Evolutionary conservation across 768 basidiomycete species (phyloP), one percentile per base, ranked within the genome.

Genomic region (Leucosporidium creatinivorum): DNA sequence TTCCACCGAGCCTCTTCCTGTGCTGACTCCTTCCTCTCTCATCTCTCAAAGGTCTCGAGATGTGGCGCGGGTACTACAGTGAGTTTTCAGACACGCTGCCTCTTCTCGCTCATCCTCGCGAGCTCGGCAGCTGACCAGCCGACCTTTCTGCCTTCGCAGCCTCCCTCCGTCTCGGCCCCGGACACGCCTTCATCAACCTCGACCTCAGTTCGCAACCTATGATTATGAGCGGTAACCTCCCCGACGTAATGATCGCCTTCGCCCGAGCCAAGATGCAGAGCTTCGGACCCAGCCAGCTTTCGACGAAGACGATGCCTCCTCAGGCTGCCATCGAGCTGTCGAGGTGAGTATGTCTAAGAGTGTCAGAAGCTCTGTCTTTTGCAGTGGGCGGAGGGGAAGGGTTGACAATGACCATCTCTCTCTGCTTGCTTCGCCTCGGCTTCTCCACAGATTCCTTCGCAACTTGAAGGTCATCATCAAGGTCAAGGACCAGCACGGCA

Each of bases 11-110:
- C 33, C 13, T 15, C 39, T 13, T 44, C 39, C 15, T 13, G 2
- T 12, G 13, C 15, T 44, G 39, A 44, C 23, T 0, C 17, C 15
- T 17, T 31, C 30, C 3, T 36, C 10, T 21, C 33, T 23, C 26
- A 26, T 36, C 10, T 21, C 33, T 23, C 26, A 26, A 18, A 9
- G 68, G 63, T 2, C 31, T 69, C 36, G 68, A 69, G 56, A 31
- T 58, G 36, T 69, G 63, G 63, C 44, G 59, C 13, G 63, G 68
- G 5, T 64, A 61, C 55, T 69, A 57, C 63, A 51, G 39, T 44
- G 39, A 44, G 39, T 44, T 18, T 19, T 23, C 1, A n/a, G 1
- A 49, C 19, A 1, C 15, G 19, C 21, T 50, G 31, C 13, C n/a
- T n/a, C 15, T 9, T 25, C 21, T 18, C 49, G 5, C 31, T 21